phyloP scores from a whole-genome alignment of 768 basidiomycete species.

The Fistulinella prunicolor region DNA sequence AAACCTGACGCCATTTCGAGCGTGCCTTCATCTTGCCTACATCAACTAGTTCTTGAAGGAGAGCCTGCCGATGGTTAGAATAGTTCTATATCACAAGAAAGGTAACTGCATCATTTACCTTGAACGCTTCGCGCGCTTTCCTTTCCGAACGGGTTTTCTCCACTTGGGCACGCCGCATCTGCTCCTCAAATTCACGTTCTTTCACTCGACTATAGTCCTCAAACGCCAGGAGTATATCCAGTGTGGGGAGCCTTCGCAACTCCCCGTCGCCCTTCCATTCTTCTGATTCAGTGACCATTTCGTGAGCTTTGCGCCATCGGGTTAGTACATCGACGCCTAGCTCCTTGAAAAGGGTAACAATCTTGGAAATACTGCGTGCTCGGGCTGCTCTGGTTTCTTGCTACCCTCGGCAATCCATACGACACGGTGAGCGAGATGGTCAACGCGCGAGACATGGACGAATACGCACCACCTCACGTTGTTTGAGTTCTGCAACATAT shows the following conservation, averaged over 20 bases:
- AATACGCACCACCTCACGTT: conserved; percentile 78
- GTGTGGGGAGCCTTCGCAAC: conserved; percentile 77
- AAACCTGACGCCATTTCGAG: conserved; percentile 90
- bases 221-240: conserved; percentile 90
- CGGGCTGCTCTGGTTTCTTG: conserved; percentile 78
- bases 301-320: conserved; percentile 84
- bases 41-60: conserved; percentile 69
- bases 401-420: conserved; percentile 36
- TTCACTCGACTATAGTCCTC: conserved; percentile 91
- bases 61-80: conserved; percentile 41
- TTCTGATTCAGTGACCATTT: conserved; percentile 68
- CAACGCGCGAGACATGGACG: not conserved
- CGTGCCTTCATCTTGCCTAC: conserved; percentile 70
- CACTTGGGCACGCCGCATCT: conserved; percentile 72
- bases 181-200: conserved; percentile 89
- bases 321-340: conserved; percentile 92
- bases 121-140: conserved; percentile 90
- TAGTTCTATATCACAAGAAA: not conserved
- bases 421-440: conserved; percentile 4
- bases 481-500: conserved; percentile 81
- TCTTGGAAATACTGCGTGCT: conserved; percentile 74
- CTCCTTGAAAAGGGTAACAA: conserved; percentile 81
- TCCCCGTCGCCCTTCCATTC: conserved; percentile 78
- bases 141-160: conserved; percentile 83
- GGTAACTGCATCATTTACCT: conserved; percentile 41